These are phyloP conservation scores for Anthracocystis setariae DNA, from an alignment of 1,284 basidiomycete genomes.

Conservation along the genomic window DNA sequence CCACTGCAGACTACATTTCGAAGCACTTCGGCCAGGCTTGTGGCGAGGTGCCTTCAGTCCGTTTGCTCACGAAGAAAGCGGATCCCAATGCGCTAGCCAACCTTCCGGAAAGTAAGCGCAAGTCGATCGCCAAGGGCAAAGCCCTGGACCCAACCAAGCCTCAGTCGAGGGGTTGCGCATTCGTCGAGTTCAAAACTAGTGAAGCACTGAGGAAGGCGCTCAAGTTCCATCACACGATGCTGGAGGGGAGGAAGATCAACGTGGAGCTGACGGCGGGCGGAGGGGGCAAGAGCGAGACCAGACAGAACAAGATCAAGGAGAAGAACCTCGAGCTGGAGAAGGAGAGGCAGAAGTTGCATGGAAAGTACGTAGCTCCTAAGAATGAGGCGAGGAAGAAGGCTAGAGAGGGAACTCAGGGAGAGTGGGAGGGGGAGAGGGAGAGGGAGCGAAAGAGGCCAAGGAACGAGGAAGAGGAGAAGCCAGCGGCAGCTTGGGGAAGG, in stretches of 20 bases:
- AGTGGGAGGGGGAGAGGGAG: slow-evolving; percentile 11
- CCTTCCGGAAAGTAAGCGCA: slow-evolving; percentile 62
- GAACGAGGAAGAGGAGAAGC: slow-evolving; percentile 5
- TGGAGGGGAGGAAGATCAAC: slow-evolving; percentile 65
- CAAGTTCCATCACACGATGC: slow-evolving; percentile 64
- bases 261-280: slow-evolving; percentile 67
- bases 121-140: slow-evolving; percentile 66
- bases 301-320: slow-evolving; percentile 62
- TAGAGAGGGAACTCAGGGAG: slow-evolving; percentile 16
- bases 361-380: slow-evolving; percentile 62
- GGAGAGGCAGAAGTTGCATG: slow-evolving; percentile 61
- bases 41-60: slow-evolving; percentile 61
- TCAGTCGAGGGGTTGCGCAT: slow-evolving; percentile 63
- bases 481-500: slow-evolving; percentile 30
- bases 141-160: slow-evolving; percentile 56
- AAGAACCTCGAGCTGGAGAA: slow-evolving; percentile 64
- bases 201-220: slow-evolving; percentile 61
- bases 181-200: slow-evolving; percentile 60
- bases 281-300: slow-evolving; percentile 57
- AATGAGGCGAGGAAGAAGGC: slow-evolving; percentile 53
- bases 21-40: slow-evolving; percentile 61
- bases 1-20: slow-evolving; percentile 56
- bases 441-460: slow-evolving; percentile 20
- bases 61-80: slow-evolving; percentile 61
- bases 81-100: slow-evolving; percentile 47